Evolutionary conservation across 108 stramenopile genomes (phyloP).

Genomic region (Nannochloropsis salina): DNA sequence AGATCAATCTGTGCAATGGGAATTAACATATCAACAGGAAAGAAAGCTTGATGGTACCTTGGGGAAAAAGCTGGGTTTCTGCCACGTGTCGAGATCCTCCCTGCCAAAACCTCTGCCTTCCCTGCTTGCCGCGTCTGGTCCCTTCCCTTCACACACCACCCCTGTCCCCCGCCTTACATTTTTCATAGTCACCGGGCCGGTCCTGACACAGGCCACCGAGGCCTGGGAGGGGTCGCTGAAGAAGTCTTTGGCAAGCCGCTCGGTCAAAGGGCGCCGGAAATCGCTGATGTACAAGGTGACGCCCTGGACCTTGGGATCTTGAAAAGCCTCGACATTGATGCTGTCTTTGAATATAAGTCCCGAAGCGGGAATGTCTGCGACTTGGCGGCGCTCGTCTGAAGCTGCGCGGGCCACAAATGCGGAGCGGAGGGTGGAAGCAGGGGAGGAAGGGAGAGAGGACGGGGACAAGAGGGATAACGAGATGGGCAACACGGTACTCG

Average conservation of each 20-base stretch:
- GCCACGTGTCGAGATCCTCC: neutral
- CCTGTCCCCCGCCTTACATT: neutral
- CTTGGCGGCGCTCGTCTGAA: neutral
- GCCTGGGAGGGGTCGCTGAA: neutral
- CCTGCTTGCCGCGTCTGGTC: neutral
- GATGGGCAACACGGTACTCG: neutral
- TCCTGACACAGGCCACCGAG: neutral
- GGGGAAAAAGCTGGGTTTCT: neutral
- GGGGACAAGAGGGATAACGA: neutral
- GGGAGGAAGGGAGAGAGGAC: neutral
- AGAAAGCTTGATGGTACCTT: neutral
- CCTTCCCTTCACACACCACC: neutral
- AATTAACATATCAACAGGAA: neutral
- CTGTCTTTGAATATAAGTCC: constrained; percentile 9
- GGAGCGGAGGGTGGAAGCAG: neutral
- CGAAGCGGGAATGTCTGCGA: neutral
- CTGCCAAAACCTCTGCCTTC: neutral
- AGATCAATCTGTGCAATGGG: neutral
- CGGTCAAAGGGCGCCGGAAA: neutral
- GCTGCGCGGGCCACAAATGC: neutral
- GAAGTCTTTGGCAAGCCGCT: neutral
- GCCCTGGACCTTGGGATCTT: neutral
- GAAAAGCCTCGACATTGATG: constrained; percentile 8
- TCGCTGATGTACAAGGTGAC: constrained; percentile 1
- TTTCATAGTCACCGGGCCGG: neutral